Base-by-base conservation (phyloP, 23 red algal species). In the Gracilariopsis chorda region DNA sequence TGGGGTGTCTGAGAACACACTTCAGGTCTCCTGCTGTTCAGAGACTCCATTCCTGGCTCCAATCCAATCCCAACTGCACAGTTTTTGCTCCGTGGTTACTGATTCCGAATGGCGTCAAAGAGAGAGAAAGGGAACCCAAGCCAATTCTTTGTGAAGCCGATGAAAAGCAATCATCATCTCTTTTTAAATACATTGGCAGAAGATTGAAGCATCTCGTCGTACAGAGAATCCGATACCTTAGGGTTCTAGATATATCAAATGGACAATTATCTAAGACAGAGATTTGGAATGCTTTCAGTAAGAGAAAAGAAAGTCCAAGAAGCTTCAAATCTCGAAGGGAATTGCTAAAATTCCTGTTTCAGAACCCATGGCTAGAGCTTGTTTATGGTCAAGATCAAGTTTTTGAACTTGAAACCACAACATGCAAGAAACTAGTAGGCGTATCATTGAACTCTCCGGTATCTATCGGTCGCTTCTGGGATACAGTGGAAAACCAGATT, bases 321-420 rank as follows among this genome's bases (percentile, higher is more conserved):
- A n/a, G 34, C 2, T 88, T 88, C 28, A 19, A 4, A 7, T 47
- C 36, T 55, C 42, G 44, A 17, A 19, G 1, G 16, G 30, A 47
- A 30, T 48, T 76, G 12, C 7, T 33, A 42, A 36, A 37, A 2
- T 88, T 76, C 53, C 62, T 70, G 11, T 48, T 88, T 16, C 17
- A 43, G 10, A 57, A 88, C 64, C 83, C 83, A 1, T 77, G 69
- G 65, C n/a, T 88, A 25, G 83, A 88, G 28, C 42, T 55, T 56
- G 21, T 69, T 49, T 23, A 5, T n/a, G 83, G 83, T 1, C 83
- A 88, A 58, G 83, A 88, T 27, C 25, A 77, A 56, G 42, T 76
- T 41, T 43, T 43, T 57, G 24, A 59, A 30, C 62, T 88, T 35
- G 69, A 88, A 46, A 53, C 19, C 27, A 49, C 62, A 5, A 72